Base-by-base conservation (phyloP, 371 early-diverging fungal species). In the Lichtheimia hyalospora region DNA sequence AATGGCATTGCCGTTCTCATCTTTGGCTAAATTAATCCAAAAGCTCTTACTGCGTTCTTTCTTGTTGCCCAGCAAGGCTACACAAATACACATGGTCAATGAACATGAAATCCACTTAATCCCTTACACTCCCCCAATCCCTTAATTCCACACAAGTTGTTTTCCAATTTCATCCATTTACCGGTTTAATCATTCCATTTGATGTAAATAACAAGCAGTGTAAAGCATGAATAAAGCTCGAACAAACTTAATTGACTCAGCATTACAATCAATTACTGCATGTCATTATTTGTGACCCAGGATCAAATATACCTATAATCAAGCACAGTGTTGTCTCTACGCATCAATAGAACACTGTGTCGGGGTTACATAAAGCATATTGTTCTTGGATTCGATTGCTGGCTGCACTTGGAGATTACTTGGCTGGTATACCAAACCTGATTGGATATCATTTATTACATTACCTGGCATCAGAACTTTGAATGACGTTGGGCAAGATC, bases 361-460 rank as follows among this genome's bases (percentile, higher is more conserved):
- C 71, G 0, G 53, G 51, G 41, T 72, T 73, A 14, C 58, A 41
- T n/a, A 76, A 25, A 5, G 71, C 74, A 54, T 76, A 77, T 40
- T 54, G 62, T 42, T 84, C 89, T 57, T 89, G 84, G 27, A 89
- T 87, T 64, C 87, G 88, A 53, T 84, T 81, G 24, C 84, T 79
- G 7, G 87, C 82, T 10, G 89, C 84, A 46, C 84, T 76, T 46
- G 89, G 60, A 89, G 66, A 60, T 86, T 91, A 56, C 89, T 89
- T 14, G 87, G 68, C 64, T 91, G 89, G 66, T 88, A 89, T 3
- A 86, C 69, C 15, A 89, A 69, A 27, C 90, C 62, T 57, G 20
- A 18, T 34, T 34, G 34, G 34, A 34, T 34, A 34, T 10, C 0
- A 8, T 34, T 34, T 34, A 25, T 10, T 5, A 4, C 5, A 10